Base-by-base conservation (phyloP, 2,329 filamentous ascomycete genomes). In the Bisporella sp. region DNA sequence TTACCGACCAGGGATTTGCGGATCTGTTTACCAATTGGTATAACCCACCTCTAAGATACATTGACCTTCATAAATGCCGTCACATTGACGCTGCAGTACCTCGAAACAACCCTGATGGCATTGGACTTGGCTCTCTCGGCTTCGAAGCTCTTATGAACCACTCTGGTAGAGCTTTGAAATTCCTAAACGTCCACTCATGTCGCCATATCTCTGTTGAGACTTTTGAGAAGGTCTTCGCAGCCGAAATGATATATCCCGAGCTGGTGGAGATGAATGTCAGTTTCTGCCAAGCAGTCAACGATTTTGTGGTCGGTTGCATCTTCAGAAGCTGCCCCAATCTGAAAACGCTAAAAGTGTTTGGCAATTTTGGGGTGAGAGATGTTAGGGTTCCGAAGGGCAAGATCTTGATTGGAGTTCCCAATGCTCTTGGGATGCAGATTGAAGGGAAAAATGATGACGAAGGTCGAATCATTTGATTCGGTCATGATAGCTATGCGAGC, bases 131-230 rank as follows among this genome's bases (percentile, higher is more conserved):
- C 47, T 85, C 82, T 1, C 69, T 77, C 5, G 90, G 87, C 0
- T 92, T 97, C 70, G 73, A 77, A 56, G 87, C 89, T 0, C 69
- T 96, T 41, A 96, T 96, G 88, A 70, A 73, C 0, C 92, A 96
- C 64, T 96, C 90, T 0, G 87, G 88, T 4, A 64, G 69, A 1
- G 73, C 69, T 8, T 68, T 97, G 2, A 74, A 76, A 52, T 72
- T 77, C 40, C 72, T 97, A 33, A 87, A 95, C 62, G 73, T 96
- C n/a, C 80, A 88, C 11, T 87, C 85, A 0, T 95, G 89, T 63
- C 84, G 92, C 3, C 86, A 96, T 65, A 91, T 97, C 55, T 77
- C 81, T 1, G 74, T 77, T 33, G 70, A 78, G 12, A 82, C 87
- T 0, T 90, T 96, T 52, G 81, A 88, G 54, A 76, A 84, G 7